These are phyloP conservation scores for Globisporangium iwayamae DNA, from an alignment of 352 stramenopile species.

Conservation along the genomic window DNA sequence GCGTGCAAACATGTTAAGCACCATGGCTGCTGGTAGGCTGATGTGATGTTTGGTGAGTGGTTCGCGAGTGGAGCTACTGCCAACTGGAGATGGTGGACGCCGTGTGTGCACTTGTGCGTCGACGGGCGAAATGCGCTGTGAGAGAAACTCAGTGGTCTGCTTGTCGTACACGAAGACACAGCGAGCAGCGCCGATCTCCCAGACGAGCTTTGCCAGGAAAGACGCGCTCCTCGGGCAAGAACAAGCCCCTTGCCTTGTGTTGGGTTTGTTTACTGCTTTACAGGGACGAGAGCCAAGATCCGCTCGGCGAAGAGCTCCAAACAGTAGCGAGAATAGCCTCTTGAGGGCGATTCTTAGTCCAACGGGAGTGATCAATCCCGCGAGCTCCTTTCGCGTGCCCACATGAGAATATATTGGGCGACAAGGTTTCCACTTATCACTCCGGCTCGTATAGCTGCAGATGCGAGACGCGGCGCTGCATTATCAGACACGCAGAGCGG, in stretches of 20 bases:
- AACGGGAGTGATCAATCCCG: not conserved
- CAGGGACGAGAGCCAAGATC: not conserved
- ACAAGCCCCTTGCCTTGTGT: not conserved
- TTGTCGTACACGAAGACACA: not conserved
- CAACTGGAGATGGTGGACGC: not conserved
- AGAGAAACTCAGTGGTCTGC: not conserved
- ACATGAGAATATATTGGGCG: not conserved
- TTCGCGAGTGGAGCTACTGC: not conserved
- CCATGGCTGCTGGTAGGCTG: constrained; percentile 31
- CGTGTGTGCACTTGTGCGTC: not conserved
- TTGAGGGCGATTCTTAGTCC: not conserved
- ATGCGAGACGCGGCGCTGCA: constrained; percentile 3
- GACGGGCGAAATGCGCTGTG: constrained; percentile 1
- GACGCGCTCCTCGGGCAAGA: not conserved
- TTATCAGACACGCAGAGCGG: not conserved
- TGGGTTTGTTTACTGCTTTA: not conserved
- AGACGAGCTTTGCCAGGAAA: not conserved
- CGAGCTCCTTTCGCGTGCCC: not conserved
- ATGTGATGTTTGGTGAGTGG: not conserved
- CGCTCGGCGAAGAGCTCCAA: not conserved
- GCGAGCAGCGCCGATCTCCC: not conserved
- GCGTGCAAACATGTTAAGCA: constrained; percentile 76
- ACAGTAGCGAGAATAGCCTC: not conserved
- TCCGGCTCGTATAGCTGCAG: not conserved
- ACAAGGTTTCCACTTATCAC: constrained; percentile 3